Evolutionary conservation across 2,329 filamentous ascomycete species (phyloP).

Genomic region (Ophiostoma quercus): DNA sequence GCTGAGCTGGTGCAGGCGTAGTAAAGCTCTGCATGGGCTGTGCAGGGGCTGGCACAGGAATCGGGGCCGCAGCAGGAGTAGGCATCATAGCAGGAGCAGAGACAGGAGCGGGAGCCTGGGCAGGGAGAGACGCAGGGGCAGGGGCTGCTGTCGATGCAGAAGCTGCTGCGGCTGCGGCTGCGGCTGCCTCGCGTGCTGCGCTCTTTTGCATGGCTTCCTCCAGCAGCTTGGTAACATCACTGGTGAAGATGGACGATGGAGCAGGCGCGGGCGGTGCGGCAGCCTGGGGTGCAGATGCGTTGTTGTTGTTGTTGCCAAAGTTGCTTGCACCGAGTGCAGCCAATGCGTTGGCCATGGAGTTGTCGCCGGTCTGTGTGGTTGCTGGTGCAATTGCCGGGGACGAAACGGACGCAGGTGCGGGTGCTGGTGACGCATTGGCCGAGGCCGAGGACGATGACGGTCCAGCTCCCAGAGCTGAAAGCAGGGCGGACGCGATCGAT

Average conservation of each 20-base stretch:
- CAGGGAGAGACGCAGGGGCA: not conserved
- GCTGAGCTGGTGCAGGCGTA: not conserved
- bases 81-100: not conserved
- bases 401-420: not conserved
- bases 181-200: constrained; percentile 1
- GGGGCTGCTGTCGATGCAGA: not conserved
- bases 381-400: not conserved
- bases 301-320: not conserved
- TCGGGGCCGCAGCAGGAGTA: not conserved
- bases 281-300: not conserved
- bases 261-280: not conserved
- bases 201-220: constrained; percentile 28
- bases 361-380: not conserved
- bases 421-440: not conserved
- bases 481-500: not conserved
- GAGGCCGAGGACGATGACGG: not conserved
- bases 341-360: not conserved
- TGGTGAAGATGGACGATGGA: constrained; percentile 15
- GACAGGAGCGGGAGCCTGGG: not conserved
- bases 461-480: not conserved
- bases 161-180: too few relatives aligned
- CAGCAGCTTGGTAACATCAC: constrained; percentile 27
- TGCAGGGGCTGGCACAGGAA: not conserved
- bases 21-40: not conserved
- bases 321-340: constrained; percentile 4